Base-by-base conservation (phyloP, 768 basidiomycete genomes). In the Mycena indigotica region DNA sequence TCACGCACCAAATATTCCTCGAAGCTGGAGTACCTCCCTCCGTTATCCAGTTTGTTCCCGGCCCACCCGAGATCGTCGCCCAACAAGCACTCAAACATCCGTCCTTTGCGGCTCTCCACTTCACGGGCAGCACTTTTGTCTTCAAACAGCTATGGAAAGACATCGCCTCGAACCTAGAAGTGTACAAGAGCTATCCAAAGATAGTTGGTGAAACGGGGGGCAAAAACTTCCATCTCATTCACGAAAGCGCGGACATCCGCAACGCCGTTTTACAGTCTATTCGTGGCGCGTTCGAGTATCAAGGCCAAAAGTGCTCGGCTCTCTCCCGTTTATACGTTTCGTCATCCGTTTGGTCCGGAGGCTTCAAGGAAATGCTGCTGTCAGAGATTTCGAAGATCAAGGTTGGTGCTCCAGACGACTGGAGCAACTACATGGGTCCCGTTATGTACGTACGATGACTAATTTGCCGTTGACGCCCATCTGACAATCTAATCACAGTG, bases 151-250 rank as follows among this genome's bases (percentile, higher is more conserved):
- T 98, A 28, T 99, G 97, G 97, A 95, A 94, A 76, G 88, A 96
- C 69, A 96, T 98, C 67, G 91, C 89, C 3, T 68, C 74, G 65
- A 97, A 98, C 75, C 65, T 98, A 46, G 93, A 98, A 69, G 83
- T 78, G 48, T 98, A 98, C 80, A 84, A 77, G 66, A 79, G 85
- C 13, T 98, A 97, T 76, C 97, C 97, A 0, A 83, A 96, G 68
- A 90, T 99, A 62, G 95, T 99, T 5, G 97, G 97, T 25, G 96
- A 98, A 81, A 98, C 96, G 6, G 94, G 93, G 26, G 96, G 97
- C 56, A 99, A 98, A 83, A 99, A 99, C 80, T 98, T 95, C 81
- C 97, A 98, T 74, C 63, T 99, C 45, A 78, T 98, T 49, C 97
- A 98, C 73, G 78, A 82, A 53, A 88, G 86, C 15, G 96, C 95